These are phyloP conservation scores for Fusarium sp. DNA, from an alignment of 2,329 filamentous ascomycete genomes.

Conservation along the genomic window DNA sequence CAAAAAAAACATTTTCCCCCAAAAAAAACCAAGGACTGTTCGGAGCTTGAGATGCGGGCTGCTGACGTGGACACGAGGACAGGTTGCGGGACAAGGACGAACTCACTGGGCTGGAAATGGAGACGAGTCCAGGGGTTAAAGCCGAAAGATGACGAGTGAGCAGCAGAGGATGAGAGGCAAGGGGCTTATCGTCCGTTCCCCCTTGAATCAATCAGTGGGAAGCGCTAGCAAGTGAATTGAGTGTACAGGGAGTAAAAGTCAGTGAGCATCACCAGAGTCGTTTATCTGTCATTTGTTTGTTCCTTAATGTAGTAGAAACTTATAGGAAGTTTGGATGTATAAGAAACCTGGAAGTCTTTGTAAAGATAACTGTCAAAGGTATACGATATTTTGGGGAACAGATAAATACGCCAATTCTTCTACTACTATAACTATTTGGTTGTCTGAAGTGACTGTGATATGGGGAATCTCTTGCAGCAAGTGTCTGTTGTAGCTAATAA, in stretches of 20 bases:
- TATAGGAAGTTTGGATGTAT: neutral
- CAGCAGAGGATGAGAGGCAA: conserved; percentile 8
- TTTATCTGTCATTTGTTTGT: neutral
- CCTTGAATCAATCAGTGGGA: conserved; percentile 17
- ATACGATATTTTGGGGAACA: neutral
- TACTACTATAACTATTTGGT: neutral
- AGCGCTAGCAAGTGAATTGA: conserved; percentile 3
- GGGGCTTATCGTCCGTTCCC: conserved; percentile 9
- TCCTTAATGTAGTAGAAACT: neutral
- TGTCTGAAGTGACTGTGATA: conserved; percentile 6
- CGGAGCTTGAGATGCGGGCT: conserved; percentile 15
- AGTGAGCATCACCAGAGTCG: neutral
- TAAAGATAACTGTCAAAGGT: neutral
- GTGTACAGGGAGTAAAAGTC: neutral
- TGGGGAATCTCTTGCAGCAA: conserved; percentile 19
- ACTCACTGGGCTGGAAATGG: conserved; percentile 2
- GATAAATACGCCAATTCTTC: neutral
- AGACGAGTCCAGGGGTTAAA: conserved; percentile 23
- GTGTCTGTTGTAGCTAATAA: neutral
- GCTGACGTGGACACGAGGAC: conserved; percentile 41
- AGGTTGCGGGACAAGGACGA: conserved; percentile 13
- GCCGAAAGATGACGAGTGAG: neutral
- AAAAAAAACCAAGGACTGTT: conserved; percentile 1
- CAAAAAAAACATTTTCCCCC: conserved; percentile 14
- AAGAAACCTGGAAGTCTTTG: neutral